Evolutionary conservation across 108 stramenopile species (phyloP), one percentile per base, ranked within the genome.

Genomic region (Nitzschia putrida): DNA sequence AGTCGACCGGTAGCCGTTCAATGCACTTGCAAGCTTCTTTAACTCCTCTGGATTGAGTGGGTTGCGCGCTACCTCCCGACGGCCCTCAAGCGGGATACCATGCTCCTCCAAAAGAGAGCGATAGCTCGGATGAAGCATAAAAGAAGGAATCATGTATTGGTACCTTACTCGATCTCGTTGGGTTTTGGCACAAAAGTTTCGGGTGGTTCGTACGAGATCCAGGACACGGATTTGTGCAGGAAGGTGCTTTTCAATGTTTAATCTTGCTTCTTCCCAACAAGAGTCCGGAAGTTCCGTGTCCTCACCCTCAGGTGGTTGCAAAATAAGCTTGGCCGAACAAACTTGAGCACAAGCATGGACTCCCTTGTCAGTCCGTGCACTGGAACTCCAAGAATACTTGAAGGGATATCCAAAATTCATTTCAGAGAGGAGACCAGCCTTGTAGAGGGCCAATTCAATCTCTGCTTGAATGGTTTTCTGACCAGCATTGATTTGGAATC

Each of bases 71-170:
- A 70, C 63, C 37, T 83, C 69, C 16, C 66, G 23, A 16, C 65
- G 23, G 7, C 64, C 65, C 7, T 45, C 64, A 29, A 71, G 43
- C 8, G 69, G 68, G 66, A 51, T 80, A 34, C 60, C 69, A 4
- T 57, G 60, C 16, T 68, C 76, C 54, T 56, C 61, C 43, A 78
- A 61, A 44, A 76, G 12, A 39, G 50, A 16, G 50, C 45, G 49
- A 68, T 29, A 67, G 42, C 73, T 55, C 18, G 53, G 29, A 39
- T 72, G 80, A 24, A 68, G 40, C 50, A 88, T 72, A 72, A 83
- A 97, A 29, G 93, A 88, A 22, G 99, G 99, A 53, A 99, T 81
- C 86, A 98, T 94, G 84, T 99, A 99, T 72, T 95, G 92, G 83
- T 99, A 99, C 38, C 95, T 74, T 8, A 98, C 93, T 51, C 81